Evolutionary conservation across 2,329 filamentous ascomycete genomes (phyloP).

Genomic region (Allantophomopsis cytisporea): DNA sequence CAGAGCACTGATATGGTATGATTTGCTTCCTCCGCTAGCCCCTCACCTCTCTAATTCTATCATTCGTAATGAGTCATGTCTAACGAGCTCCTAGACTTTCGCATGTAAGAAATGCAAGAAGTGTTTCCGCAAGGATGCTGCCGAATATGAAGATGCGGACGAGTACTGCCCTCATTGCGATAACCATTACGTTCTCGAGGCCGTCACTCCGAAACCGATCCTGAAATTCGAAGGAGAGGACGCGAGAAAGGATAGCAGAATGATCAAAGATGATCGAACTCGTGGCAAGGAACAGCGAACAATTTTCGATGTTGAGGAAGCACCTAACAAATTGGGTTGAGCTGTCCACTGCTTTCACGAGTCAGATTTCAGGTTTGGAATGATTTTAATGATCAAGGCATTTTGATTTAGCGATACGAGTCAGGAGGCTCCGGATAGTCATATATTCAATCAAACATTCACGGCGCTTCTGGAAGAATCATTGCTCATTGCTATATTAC

Average conservation of each 20-base stretch:
- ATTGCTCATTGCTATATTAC: slow-evolving; percentile 20
- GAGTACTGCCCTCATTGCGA: slow-evolving; percentile 99
- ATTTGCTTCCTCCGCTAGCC: slow-evolving; percentile 1
- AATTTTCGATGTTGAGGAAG: slow-evolving; percentile 65
- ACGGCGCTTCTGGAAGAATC: slow-evolving; percentile 6
- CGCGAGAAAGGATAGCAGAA: slow-evolving; percentile 69
- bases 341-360: not conserved
- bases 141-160: slow-evolving; percentile 90
- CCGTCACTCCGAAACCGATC: slow-evolving; percentile 67
- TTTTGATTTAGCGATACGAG: slow-evolving; percentile 16
- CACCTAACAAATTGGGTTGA: slow-evolving; percentile 66
- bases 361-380: too few species aligned
- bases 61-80: not conserved
- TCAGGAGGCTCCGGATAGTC: slow-evolving; percentile 1
- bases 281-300: slow-evolving; percentile 40
- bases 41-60: slow-evolving; percentile 1
- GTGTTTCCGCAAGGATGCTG: slow-evolving; percentile 86
- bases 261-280: slow-evolving; percentile 84
- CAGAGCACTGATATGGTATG: slow-evolving; percentile 70
- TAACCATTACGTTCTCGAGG: slow-evolving; percentile 94
- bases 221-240: slow-evolving; percentile 88
- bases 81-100: slow-evolving; percentile 38
- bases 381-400: too few species aligned
- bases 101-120: slow-evolving; percentile 99
- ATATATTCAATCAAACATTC: slow-evolving; percentile 1